These are phyloP conservation scores for Vicia sativa DNA, from an alignment of 306 rosid species.

Conservation along the genomic window DNA sequence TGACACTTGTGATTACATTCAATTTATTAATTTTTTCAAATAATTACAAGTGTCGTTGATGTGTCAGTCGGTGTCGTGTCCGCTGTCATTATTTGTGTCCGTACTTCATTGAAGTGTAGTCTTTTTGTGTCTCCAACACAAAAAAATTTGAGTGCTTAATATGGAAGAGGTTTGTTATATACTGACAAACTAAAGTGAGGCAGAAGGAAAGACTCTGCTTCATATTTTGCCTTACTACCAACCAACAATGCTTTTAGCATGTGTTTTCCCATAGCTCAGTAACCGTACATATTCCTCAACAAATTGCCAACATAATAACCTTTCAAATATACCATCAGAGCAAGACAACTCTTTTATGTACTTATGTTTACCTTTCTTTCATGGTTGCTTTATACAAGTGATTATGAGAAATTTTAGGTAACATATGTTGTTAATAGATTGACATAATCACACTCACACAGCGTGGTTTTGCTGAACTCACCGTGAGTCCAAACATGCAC, in stretches of 20 bases:
- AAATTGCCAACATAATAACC: constrained; percentile 36
- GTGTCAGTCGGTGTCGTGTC: too few species aligned
- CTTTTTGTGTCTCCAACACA: background rate
- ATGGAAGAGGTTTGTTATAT: constrained; percentile 39
- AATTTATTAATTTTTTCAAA: too few species aligned
- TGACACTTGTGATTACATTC: too few species aligned
- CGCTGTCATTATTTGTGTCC: too few species aligned
- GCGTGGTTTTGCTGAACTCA: background rate
- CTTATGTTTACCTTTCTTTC: constrained; percentile 14
- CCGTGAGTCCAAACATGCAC: background rate
- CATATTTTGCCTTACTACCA: constrained; percentile 42
- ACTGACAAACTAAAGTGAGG: constrained; percentile 53
- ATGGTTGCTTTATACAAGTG: background rate
- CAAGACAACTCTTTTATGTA: constrained; percentile 2
- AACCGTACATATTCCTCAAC: constrained; percentile 38
- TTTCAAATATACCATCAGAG: constrained; percentile 24
- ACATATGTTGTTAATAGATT: background rate
- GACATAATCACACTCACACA: background rate
- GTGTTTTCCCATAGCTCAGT: constrained; percentile 47
- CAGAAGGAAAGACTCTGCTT: constrained; percentile 55
- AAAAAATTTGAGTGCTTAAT: constrained; percentile 15
- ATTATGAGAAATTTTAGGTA: background rate
- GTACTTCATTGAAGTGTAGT: background rate
- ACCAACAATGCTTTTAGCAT: constrained; percentile 48
- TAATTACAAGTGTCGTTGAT: too few species aligned